Base-by-base conservation (phyloP, 1,284 basidiomycete species). In the Fistulina hepatica region DNA sequence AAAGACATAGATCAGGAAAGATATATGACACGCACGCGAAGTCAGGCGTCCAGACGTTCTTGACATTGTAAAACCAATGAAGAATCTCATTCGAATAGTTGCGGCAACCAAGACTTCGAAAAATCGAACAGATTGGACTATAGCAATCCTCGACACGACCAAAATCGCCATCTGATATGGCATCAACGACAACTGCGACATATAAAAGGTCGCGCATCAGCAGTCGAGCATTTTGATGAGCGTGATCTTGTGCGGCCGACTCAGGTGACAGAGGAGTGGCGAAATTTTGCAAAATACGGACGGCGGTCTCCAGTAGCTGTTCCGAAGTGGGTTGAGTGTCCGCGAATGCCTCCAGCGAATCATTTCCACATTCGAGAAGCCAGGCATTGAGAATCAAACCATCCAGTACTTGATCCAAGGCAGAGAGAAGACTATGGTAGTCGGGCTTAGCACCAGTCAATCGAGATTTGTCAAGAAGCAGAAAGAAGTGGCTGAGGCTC, bases 401-500 rank as follows among this genome's bases (percentile, higher is more conserved):
- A 15, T 46, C 42, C 19, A 52, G 44, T 11, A 53, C 47, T 33
- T 55, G 51, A 12, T 34, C 47, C 1, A 54, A 41, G 1, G 52
- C 48, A 2, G 44, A 26, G 1, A 50, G 32, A 3, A 55, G 48
- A 3, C 55, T 45, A 26, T 57, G 51, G 32, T 52, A 58, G 39
- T 58, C 52, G 2, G 53, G 56, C 5, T 57, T 44, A 9, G 53
- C 39, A 1, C 31, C 27, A 3, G 45, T 46, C 7, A 55, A 41
- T 7, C 46, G 37, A 16, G 45, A 39, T 21, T 52, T 54, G 12
- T 54, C 46, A 2, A 57, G 33, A 15, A 55, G 17, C 1, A 39
- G 36, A 35, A 58, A 58, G 7, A 57, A 50, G 25, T 53, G 48
- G 1, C 48, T 38, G 5, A 59, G 44, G 23, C 50, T 55, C 1